Base-by-base conservation (phyloP, 768 basidiomycete genomes). In the Rhodosporidiobolus sp. region DNA sequence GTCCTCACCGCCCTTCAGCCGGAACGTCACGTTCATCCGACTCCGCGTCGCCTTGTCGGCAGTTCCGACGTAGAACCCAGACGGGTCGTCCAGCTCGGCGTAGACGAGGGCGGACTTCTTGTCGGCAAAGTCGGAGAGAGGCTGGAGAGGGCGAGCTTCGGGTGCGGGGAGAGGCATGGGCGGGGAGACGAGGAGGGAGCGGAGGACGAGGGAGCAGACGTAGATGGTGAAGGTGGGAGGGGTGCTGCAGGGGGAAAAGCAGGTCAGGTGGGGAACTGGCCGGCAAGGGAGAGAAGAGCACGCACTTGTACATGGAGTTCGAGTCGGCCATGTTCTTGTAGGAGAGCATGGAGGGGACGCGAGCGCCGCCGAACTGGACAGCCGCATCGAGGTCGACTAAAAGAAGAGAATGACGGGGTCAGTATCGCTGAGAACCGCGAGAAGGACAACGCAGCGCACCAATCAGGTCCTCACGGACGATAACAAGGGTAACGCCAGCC, bases 21-120 rank as follows among this genome's bases (percentile, higher is more conserved):
- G 86, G 81, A 97, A 98, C 1, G 92, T 90, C 24, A 92, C 85
- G 80, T 99, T 99, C 95, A 98, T 98, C 88, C 90, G 90, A 81
- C 94, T 97, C 70, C 89, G 86, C 59, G 88, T 89, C 68, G 85
- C 84, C 78, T 86, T 84, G 28, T 78, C 76, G 14, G 95, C 94
- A 79, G 89, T 90, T 30, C 85, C 80, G 76, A 82, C 85, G 77
- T 91, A 87, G 67, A 91, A 82, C 0, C 92, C 92, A 77, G 84
- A 85, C 69, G 82, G 83, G 80, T 89, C 87, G 8, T 86, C 85
- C 72, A 99, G 77, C 8, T 84, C 88, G 1, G 79, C 83, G 81
- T 97, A 98, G 57, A 98, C 79, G 82, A 87, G 88, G 63, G 86
- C 84, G 73, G 88, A 86, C 83, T 98, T 99, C 73, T 83, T 83